Evolutionary conservation across 805 yeast genomes (phyloP), one percentile per base, ranked within the genome.

Genomic region (Nakazawaea molendinolei): DNA sequence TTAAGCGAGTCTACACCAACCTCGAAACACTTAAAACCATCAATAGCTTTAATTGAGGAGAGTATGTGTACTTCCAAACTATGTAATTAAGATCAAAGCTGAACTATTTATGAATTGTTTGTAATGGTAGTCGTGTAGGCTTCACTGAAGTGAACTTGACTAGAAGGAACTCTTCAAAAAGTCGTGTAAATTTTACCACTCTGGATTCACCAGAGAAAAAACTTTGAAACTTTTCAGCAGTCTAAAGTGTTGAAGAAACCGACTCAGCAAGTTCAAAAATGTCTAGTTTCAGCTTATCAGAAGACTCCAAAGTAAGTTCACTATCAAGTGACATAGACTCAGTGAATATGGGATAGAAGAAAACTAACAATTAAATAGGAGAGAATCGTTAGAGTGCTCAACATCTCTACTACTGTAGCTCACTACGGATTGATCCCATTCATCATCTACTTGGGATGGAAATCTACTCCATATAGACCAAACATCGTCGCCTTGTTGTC

Each of bases 341-440:
- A 14, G 13, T 13, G 15, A 12, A 6, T 7, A 12, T 27, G 8
- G 4, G 21, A 10, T 16, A 20, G 15, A 15, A 20, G 7, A 17
- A 2, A 15, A 31, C 36, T 25, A 32, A 30, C 29, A 13, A 28
- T n/a, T 10, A 12, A 23, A 30, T 23, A 83, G 74, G 98, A 92
- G 68, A 86, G 97, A 66, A 74, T 92, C 60, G 65, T 79, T 58
- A 86, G 80, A 60, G 65, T 89, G 45, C 65, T 87, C 48, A 94
- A 84, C 50, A 69, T 86, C 50, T 78, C 95, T 46, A 85, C 86
- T 57, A 83, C 86, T 36, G 72, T 82, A 52, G 84, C 90, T 41
- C 98, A 94, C 64, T 92, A 87, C 63, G 97, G 97, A 31, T 92
- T 95, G 86, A 80, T 92, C 52, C 98, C 98, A 39, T 83, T 92